Percentiles rank a stretch among this genome's conserved stretches.
Conservation (phyloP, 1,284 basidiomycete species). For the Fistulinella cinereoalba region DNA sequence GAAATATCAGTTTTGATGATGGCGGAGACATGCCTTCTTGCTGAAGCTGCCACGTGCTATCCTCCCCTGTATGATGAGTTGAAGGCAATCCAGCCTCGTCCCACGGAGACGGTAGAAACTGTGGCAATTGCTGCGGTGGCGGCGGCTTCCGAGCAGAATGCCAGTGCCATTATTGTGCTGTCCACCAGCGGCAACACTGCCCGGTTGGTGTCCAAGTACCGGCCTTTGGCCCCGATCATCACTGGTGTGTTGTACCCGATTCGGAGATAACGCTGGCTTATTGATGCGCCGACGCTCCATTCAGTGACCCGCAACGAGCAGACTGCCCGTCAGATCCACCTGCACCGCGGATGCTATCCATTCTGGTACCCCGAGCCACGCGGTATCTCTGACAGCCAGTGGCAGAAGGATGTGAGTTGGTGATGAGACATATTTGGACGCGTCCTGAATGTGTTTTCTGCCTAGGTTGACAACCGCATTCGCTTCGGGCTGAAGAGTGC, state of each 20-base stretch:
- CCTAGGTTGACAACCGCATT: conserved; percentile 81
- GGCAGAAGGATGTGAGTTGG: conserved; percentile 90
- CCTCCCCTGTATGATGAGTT: conserved; percentile 91
- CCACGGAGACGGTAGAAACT: conserved; percentile 91
- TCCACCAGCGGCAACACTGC: conserved; percentile 97
- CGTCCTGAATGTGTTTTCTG: conserved; percentile 4
- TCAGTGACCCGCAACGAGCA: conserved; percentile 94
- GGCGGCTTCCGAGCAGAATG: conserved; percentile 91
- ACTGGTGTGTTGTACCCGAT: conserved; percentile 56
- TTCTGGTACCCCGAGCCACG: conserved; percentile 95
- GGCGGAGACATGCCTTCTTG: conserved; percentile 96
- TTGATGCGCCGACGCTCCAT: conserved; percentile 2
- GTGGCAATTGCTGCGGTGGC: conserved; percentile 93
- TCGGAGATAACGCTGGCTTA: neutral
- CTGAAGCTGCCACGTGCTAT: conserved; percentile 92
- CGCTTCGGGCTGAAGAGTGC: conserved; percentile 89
- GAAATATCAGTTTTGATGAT: conserved; percentile 82
- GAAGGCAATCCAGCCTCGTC: conserved; percentile 72
- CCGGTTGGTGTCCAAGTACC: conserved; percentile 95
- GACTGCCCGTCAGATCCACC: conserved; percentile 94
- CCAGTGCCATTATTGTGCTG: conserved; percentile 92
- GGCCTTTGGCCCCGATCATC: conserved; percentile 92
- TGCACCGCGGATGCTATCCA: conserved; percentile 96
- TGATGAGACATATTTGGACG: neutral
- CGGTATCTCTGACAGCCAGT: conserved; percentile 83